Evolutionary conservation across 305 asterid species (phyloP), one percentile per base, ranked within the genome.

Genomic region (Fraxinus baroniana): DNA sequence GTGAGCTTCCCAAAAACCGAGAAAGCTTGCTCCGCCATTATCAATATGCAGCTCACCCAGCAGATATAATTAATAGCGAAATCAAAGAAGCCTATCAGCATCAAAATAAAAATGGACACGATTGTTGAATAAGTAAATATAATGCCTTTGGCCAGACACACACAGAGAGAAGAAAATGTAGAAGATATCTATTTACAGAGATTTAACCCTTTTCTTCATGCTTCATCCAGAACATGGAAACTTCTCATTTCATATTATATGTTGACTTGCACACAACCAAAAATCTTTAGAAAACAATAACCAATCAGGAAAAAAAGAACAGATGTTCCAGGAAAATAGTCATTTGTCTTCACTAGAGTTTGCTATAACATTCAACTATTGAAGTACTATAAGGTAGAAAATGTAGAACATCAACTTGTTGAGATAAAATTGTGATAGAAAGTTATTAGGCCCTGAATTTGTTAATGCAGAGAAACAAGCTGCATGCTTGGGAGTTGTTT

Each of bases 21-120:
- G 13, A 57, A 37, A 71, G 70, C 46, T 30, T 20, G 33, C 78
- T 79, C 81, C 32, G 41, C 84, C 77, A 77, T 80, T 64, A 64
- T 64, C 73, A 64, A 52, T 52, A 52, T 15, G 62, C 62, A 52
- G 62, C 62, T 52, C 62, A 52, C 62, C 62, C 22, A 17, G 62
- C 62, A 52, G 62, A 52, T 52, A 52, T 17, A 52, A 52, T 52
- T 52, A 17, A 52, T 20, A 52, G 62, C 22, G 22, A 52, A 52
- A 52, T 52, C 22, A 52, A 52, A 52, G 22, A 52, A 52, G 62
- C 62, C 62, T 52, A 52, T 52, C 22, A 15, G 62, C 62, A 52
- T 52, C 62, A 52, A 52, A 52, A 52, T 17, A 52, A 52, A 52
- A 52, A 52, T 15, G 60, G 60, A 20, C 20, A 49, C 60, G 0